Evolutionary conservation across 176 grass and related monocot genomes (phyloP), one percentile per base, ranked within the genome.

Genomic region (Tuctoria greenei): DNA sequence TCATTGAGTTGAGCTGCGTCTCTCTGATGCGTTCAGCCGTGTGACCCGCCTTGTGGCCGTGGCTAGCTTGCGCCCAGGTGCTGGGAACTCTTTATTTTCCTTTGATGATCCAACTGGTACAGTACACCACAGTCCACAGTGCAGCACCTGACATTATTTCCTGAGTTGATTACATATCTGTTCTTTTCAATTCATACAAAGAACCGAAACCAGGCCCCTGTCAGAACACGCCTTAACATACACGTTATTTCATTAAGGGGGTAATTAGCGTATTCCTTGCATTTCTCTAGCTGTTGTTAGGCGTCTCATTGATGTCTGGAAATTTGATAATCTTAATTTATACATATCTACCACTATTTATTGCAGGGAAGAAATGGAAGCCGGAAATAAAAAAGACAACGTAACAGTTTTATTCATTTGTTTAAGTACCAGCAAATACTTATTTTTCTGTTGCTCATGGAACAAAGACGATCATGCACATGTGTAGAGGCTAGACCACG

Each of bases 21-120:
- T 41, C n/a, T 27, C 40, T 49, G 42, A 42, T 10, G 3, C 28
- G 12, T 7, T 28, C 20, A 20, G 61, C n/a, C 1, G 18, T 26
- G 67, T 60, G 73, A 56, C 54, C 59, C 43, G 41, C 59, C 52
- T 46, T 77, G 84, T 64, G 67, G 78, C 38, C 39, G 50, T 31
- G 38, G 45, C 61, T 39, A n/a, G n/a, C n/a, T 15, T 15, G 21
- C 23, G 50, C 45, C 84, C 25, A 23, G 25, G 69, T 42, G 17
- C 4, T 62, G 42, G 73, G 43, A 76, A 11, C 73, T 62, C 23
- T 62, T 60, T 44, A 7, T 8, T 49, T 76, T 35, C 25, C 20
- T n/a, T 34, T 8, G 8, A 61, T 8, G 8, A 61, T 56, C 18
- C 49, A 9, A 72, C 28, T 21, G n/a, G 23, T 56, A 20, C 50